Base-by-base conservation (phyloP, 73 alveolate genomes). In the Paramecium pentaurelia region DNA sequence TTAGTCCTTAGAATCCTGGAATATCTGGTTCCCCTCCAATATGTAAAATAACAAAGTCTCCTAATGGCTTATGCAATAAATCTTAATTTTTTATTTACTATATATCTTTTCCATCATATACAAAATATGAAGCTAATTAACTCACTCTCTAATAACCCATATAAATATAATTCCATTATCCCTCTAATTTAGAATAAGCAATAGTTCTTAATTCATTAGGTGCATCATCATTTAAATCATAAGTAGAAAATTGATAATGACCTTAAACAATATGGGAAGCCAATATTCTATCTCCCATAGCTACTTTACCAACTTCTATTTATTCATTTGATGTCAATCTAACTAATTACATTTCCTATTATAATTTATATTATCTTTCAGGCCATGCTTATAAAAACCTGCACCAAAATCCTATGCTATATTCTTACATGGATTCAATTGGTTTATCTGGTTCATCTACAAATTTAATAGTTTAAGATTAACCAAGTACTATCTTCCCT, bases 131-230 rank as follows among this genome's bases (percentile, higher is more conserved):
- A 0, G 75, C 91, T 11, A 45, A 25, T 80, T 80, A 80, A 11
- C 58, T 80, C 6, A 10, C 18, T 80, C 91, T 80, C 25, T 40
- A 45, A 49, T 80, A 80, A 27, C 91, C 91, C 75, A 80, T 18
- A 47, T 80, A 80, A 6, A 80, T 34, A 80, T 80, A 80, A 25
- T 80, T 80, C 91, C 91, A 80, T n/a, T 80, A 47, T 80, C 91
- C 91, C 14, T 80, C 91, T 49, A 80, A 80, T 80, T 18, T 27
- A 14, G 28, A 10, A 47, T 80, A 80, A 16, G 36, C 32, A 2
- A 80, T 80, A 0, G 34, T 44, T 49, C 47, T 32, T 42, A 80
- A 3, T 45, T 80, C 91, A 49, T 80, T 80, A 44, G 91, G 91
- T n/a, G 91, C 75, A 80, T 80, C 73, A 80, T 42, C 75, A 49